A percentile compares a stretch with the other conserved stretches of the same genome.
phyloP scores from a whole-genome alignment of 2,329 filamentous ascomycete species.

The Ophiostoma piceae region DNA sequence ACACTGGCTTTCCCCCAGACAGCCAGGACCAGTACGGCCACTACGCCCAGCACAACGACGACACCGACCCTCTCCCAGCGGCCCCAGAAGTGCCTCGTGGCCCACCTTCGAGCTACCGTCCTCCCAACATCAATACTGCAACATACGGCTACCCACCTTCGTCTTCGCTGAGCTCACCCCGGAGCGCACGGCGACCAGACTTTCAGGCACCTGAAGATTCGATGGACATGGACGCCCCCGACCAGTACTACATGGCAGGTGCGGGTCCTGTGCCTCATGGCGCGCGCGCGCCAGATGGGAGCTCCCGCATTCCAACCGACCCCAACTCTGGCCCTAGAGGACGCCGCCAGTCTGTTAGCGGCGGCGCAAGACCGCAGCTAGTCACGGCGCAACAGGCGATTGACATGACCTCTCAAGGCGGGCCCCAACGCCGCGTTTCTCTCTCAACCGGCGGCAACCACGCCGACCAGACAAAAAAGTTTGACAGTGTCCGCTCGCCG shows the following conservation, averaged over 20 bases:
- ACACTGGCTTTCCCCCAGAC: conserved; percentile 27
- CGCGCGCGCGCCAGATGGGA: conserved; percentile 7
- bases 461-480: conserved; percentile 47
- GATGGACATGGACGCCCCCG: conserved; percentile 28
- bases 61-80: conserved; percentile 39
- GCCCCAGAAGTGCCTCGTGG: conserved; percentile 58
- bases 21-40: conserved; percentile 20
- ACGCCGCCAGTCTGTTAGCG: conserved; percentile 26
- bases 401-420: conserved; percentile 26
- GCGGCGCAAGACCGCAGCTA: conserved; percentile 20
- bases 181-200: conserved; percentile 26
- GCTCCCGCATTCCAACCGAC: conserved; percentile 28
- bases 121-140: conserved; percentile 36
- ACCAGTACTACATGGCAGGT: conserved; percentile 34
- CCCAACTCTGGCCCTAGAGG: conserved; percentile 29
- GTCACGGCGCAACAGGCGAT: conserved; percentile 20
- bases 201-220: conserved; percentile 23
- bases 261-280: conserved; percentile 3
- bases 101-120: conserved; percentile 54
- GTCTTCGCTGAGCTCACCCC: conserved; percentile 10
- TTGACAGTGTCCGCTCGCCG: conserved; percentile 79
- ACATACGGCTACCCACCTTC: conserved; percentile 28
- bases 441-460: conserved; percentile 27
- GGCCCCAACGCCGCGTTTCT: neutral
- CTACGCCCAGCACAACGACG: conserved; percentile 8